These are phyloP conservation scores for Stropharia rugosoannulata DNA, from an alignment of 768 basidiomycete genomes.

Conservation along the genomic window DNA sequence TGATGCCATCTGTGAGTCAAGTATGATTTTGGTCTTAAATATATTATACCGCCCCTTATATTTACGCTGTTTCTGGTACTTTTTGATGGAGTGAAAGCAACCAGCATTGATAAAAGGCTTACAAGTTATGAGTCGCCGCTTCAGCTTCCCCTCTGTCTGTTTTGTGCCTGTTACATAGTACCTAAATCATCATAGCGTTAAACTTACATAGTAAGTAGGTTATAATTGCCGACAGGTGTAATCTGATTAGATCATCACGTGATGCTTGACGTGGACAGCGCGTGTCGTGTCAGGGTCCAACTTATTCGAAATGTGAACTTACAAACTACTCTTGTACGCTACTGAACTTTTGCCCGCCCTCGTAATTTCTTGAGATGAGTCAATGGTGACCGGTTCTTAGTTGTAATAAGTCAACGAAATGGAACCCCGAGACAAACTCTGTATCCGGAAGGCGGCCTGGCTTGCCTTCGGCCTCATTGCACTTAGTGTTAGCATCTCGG, in stretches of 20 bases:
- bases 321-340: neutral
- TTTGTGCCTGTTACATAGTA: too few relatives aligned
- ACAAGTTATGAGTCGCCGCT: too few relatives aligned
- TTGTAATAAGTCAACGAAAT: constrained; percentile 15
- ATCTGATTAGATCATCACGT: constrained; percentile 22
- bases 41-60: too few relatives aligned
- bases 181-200: too few relatives aligned
- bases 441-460: constrained; percentile 52
- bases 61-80: too few relatives aligned
- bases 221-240: constrained; percentile 5
- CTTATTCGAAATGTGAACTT: too few relatives aligned
- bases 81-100: too few relatives aligned
- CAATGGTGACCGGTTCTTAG: constrained; percentile 11
- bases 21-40: too few relatives aligned
- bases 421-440: constrained; percentile 28
- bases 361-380: constrained; percentile 9
- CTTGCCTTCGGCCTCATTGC: constrained; percentile 60
- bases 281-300: constrained; percentile 15
- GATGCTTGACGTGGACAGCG: constrained; percentile 22
- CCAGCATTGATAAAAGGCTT: too few relatives aligned
- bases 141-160: too few relatives aligned
- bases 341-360: constrained; percentile 4
- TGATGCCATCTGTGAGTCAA: too few relatives aligned
- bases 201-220: too few relatives aligned
- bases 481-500: constrained; percentile 43